Evolutionary conservation across 2,329 filamentous ascomycete genomes (phyloP), one percentile per base, ranked within the genome.

Genomic region (Aspergillus jensenii): DNA sequence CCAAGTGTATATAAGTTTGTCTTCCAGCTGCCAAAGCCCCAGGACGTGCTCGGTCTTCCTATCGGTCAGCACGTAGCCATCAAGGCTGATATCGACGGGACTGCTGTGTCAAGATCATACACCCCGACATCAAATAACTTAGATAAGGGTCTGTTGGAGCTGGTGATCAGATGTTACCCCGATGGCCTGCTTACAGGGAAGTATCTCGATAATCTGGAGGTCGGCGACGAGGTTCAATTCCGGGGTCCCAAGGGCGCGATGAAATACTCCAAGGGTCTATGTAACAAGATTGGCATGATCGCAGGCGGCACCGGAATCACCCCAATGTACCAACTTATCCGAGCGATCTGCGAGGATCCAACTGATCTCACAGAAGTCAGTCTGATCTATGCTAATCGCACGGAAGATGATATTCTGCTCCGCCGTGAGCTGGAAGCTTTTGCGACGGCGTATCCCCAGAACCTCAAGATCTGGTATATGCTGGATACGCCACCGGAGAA

Each of bases 331-430:
- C 84, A 88, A 66, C 71, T 88, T 5, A 86, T 88, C 64, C 81
- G 84, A 5, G 84, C 84, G 44, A 85, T 88, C 56, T 86, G 84
- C 65, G 85, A 87, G 65, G 82, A 87, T 56, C 74, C 80, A 15
- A 74, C 70, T 3, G 86, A 88, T 61, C 76, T 74, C 1, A 88
- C 86, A 0, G 71, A 83, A 61, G 69, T 87, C 40, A 82, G 75
- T 40, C 72, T 88, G 6, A 70, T 88, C 31, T 87, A 86, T 59
- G 86, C 83, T 27, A 88, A 86, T 70, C 76, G 80, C 2, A 77
- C 76, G 0, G 84, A 86, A 62, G 76, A 76, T 2, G 86, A 88
- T 60, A 88, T 89, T 54, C 68, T 89, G 6, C 71, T 88, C 14
- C 74, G 83, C 0, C 60, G 76, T 1, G 78, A 87, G 64, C 78